Evolutionary conservation across 129 eudicot species (phyloP), one percentile per base, ranked within the genome.

Genomic region (Oenanthe sinensis): DNA sequence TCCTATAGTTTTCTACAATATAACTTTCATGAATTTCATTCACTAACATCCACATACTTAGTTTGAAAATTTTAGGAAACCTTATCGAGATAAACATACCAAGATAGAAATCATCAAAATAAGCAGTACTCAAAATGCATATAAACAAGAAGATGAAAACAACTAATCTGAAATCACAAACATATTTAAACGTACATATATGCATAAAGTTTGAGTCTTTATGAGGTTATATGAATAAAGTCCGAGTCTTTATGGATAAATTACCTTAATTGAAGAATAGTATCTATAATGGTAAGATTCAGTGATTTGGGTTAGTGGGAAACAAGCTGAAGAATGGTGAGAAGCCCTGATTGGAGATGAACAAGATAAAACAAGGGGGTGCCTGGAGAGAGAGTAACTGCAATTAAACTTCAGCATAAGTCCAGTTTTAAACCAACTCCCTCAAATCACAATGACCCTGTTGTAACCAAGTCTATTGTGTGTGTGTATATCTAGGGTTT

Each of bases 321-420:
- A 54, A 4, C 15, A 37, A 45, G 78, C 39, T 39, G 58, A 28
- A 24, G 68, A 28, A 58, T 37, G 70, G 75, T 55, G 37, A 10
- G 82, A 81, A 80, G 73, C 80, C 85, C 84, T 82, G 62, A 84
- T 19, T 72, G 71, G 83, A 37, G 83, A 78, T 30, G 36, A 28
- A 47, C 84, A 76, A 69, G 81, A 28, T 37, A 72, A 30, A 60
- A 79, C 70, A 24, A 55, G 78, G 28, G 92, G 86, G 78, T 80
- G 82, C 68, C 65, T 82, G 67, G 86, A 79, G 60, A 82, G 78
- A 60, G 82, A 77, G 80, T 58, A 81, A 71, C 78, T 75, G 71
- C 85, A 80, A 80, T 73, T 85, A 37, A 85, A 82, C 79, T 86
- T 83, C 68, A 88, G 85, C 90, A 88, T 86, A 80, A 76, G 83